Conservation (phyloP, 2,329 filamentous ascomycete species). For the Apiospora arundinis region DNA sequence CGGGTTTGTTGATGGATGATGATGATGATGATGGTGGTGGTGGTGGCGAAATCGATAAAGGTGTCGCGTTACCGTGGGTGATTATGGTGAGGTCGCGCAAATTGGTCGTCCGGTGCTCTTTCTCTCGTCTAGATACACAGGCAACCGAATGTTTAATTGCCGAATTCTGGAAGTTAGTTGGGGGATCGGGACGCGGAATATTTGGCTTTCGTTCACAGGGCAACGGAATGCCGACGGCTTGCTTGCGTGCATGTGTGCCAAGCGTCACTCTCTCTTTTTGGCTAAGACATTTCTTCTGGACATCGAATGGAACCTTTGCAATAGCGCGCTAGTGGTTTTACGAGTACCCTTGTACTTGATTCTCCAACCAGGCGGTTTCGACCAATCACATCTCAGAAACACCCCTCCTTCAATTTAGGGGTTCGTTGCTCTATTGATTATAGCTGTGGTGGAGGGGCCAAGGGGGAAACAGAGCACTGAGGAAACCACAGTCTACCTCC, state of each 20-base stretch:
- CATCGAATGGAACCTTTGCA: background rate
- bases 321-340: background rate
- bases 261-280: background rate
- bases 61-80: conserved; percentile 13
- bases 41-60: background rate
- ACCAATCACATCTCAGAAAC: background rate
- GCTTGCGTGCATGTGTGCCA: background rate
- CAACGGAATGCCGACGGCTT: background rate
- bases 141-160: conserved; percentile 1
- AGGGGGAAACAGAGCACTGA: no score
- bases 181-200: conserved; percentile 10
- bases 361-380: background rate
- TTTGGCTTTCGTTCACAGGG: conserved; percentile 5
- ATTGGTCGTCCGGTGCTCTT: background rate
- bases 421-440: no score
- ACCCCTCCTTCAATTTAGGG: no score
- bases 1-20: conserved; percentile 7
- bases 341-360: background rate
- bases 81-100: background rate
- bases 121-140: background rate
- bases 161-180: background rate
- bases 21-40: background rate
- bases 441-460: no score
- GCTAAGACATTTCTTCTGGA: background rate
- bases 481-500: no score